Percentiles rank a stretch among this genome's conserved stretches.
phyloP scores from a whole-genome alignment of 2,329 filamentous ascomycete species.

The Aureobasidium melanogenum region DNA sequence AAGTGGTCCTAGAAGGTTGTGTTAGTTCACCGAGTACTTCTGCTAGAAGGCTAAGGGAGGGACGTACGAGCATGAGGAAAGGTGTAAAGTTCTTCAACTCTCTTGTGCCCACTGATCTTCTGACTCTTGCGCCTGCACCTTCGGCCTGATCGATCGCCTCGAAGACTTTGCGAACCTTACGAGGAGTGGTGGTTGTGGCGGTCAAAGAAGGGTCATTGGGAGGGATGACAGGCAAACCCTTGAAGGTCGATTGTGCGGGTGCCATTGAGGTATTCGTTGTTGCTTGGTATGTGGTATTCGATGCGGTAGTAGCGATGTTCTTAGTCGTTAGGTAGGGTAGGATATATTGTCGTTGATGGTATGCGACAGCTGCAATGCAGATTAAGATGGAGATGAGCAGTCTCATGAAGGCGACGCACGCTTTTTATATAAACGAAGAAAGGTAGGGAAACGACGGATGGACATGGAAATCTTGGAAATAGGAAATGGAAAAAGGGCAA shows the following conservation, averaged over 20 bases:
- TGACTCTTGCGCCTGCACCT: constrained; percentile 77
- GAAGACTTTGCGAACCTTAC: constrained; percentile 75
- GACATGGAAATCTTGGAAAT: not conserved
- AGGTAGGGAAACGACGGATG: not conserved
- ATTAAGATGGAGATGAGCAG: constrained; percentile 33
- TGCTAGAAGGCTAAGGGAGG: too few relatives aligned
- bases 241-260: constrained; percentile 27
- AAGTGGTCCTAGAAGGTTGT: constrained; percentile 60
- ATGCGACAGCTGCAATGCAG: constrained; percentile 32
- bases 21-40: not conserved
- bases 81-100: constrained; percentile 79
- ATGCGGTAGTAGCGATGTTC: not conserved
- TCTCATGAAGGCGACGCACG: constrained; percentile 27
- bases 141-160: constrained; percentile 79
- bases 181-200: constrained; percentile 56
- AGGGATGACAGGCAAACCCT: constrained; percentile 42
- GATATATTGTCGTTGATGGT: constrained; percentile 26
- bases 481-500: not conserved
- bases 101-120: constrained; percentile 78
- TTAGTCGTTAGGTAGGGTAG: constrained; percentile 1
- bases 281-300: not conserved
- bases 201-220: constrained; percentile 33
- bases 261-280: constrained; percentile 23
- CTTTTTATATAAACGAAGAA: constrained; percentile 18
- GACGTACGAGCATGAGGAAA: constrained; percentile 40